phyloP scores from a whole-genome alignment of 352 stramenopile genomes.

The Globisporangium uncinulatum region DNA sequence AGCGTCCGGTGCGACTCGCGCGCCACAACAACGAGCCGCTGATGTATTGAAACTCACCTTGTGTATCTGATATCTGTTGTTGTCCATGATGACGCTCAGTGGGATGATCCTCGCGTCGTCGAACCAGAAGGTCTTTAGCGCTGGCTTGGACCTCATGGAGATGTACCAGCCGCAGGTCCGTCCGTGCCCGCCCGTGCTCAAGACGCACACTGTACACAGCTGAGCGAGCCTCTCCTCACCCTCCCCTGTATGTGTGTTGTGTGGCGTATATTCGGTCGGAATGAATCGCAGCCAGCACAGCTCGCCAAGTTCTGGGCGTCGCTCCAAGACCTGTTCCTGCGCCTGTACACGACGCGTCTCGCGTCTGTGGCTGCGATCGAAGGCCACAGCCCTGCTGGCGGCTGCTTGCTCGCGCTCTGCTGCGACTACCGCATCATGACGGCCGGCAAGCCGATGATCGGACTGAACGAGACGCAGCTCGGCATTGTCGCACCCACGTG shows the following conservation, averaged over 20 bases:
- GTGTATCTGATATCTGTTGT: too few relatives aligned
- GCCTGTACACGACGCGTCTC: slow-evolving; percentile 89
- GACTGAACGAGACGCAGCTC: slow-evolving; percentile 93
- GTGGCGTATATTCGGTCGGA: not conserved
- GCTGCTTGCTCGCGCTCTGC: slow-evolving; percentile 92
- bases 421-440: slow-evolving; percentile 95
- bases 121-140: slow-evolving; percentile 85
- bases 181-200: not conserved
- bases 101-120: slow-evolving; percentile 75
- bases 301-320: slow-evolving; percentile 89
- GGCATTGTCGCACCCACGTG: slow-evolving; percentile 87
- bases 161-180: slow-evolving; percentile 84
- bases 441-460: slow-evolving; percentile 84
- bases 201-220: not conserved
- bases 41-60: not conserved
- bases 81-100: slow-evolving; percentile 15
- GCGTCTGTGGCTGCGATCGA: slow-evolving; percentile 88
- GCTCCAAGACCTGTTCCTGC: slow-evolving; percentile 90
- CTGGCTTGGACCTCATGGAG: slow-evolving; percentile 91
- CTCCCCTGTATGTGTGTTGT: not conserved
- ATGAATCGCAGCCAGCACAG: slow-evolving; percentile 26
- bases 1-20: slow-evolving; percentile 38
- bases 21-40: not conserved
- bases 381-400: slow-evolving; percentile 89
- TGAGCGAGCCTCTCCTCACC: too few relatives aligned